Percentiles rank a stretch among this genome's conserved stretches.
Evolutionary conservation across 2,329 filamentous ascomycete genomes (phyloP).

Genomic region (Paecilomyces dactylethromorphus): DNA sequence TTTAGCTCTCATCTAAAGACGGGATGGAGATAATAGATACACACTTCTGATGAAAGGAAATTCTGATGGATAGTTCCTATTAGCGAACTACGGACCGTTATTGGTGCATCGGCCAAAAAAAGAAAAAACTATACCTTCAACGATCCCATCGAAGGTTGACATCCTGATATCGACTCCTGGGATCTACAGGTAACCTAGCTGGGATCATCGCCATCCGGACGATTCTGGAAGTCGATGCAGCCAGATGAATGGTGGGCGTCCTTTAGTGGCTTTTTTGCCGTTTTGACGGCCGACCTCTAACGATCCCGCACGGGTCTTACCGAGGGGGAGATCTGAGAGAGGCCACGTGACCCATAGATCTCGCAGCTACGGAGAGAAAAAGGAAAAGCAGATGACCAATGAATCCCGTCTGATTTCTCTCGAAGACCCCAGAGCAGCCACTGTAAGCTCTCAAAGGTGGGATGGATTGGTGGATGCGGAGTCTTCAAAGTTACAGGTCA

Average conservation of each 20-base stretch:
- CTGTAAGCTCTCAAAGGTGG: not conserved
- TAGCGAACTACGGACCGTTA: constrained; percentile 7
- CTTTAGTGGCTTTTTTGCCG: not conserved
- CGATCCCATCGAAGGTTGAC: constrained; percentile 70
- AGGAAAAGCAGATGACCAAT: not conserved
- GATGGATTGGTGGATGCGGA: not conserved
- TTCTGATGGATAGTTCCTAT: constrained; percentile 39
- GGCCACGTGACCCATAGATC: not conserved
- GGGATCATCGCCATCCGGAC: not conserved
- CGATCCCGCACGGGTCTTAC: not conserved
- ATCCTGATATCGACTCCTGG: constrained; percentile 36
- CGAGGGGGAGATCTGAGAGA: not conserved
- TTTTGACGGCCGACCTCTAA: not conserved
- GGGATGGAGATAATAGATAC: constrained; percentile 11
- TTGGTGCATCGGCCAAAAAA: not conserved
- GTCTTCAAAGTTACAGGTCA: not conserved
- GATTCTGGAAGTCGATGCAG: not conserved
- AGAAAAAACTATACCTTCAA: constrained; percentile 39
- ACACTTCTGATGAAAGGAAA: constrained; percentile 70
- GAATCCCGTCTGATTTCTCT: constrained; percentile 16
- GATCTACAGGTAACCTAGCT: not conserved
- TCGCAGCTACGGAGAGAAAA: not conserved
- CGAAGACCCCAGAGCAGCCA: constrained; percentile 8
- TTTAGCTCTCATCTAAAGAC: constrained; percentile 6
- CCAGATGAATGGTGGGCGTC: not conserved